phyloP scores from a whole-genome alignment of 805 yeast species.

The Candida easanensis region DNA sequence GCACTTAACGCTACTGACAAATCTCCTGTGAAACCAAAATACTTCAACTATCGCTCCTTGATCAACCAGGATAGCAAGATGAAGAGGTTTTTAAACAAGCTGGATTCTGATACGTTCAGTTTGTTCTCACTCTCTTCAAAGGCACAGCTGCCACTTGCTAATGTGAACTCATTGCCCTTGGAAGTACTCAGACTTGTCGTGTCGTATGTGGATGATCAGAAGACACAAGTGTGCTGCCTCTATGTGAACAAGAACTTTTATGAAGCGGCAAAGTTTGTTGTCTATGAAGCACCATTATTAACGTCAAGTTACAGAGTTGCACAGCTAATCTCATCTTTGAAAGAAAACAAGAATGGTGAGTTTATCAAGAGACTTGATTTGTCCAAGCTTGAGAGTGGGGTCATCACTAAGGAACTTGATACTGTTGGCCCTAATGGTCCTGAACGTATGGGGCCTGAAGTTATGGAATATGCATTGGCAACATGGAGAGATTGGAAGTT shows the following conservation, averaged over 20 bases:
- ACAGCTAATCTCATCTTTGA: conserved; percentile 70
- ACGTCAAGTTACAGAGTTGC: conserved; percentile 76
- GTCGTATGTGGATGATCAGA: conserved; percentile 33
- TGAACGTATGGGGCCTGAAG: conserved; percentile 10
- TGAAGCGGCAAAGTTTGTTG: conserved; percentile 46
- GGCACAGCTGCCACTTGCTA: conserved; percentile 11
- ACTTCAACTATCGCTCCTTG: conserved; percentile 21
- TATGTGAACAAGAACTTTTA: conserved; percentile 52
- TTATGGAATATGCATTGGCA: conserved; percentile 47
- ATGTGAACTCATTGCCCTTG: conserved; percentile 30
- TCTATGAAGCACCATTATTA: conserved; percentile 55
- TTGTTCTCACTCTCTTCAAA: conserved; percentile 28
- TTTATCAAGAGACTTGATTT: conserved; percentile 59
- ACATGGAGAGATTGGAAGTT: conserved; percentile 94
- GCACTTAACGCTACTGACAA: not conserved
- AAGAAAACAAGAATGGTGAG: conserved; percentile 54
- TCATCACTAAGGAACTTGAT: conserved; percentile 23
- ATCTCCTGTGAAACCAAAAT: conserved; percentile 9
- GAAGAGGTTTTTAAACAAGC: conserved; percentile 27
- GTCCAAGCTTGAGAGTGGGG: conserved; percentile 44
- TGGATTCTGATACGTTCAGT: conserved; percentile 31
- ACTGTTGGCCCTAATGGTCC: conserved; percentile 12
- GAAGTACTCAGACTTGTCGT: conserved; percentile 31
- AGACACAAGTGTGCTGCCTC: conserved; percentile 42
- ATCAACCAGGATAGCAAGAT: conserved; percentile 20